Base-by-base conservation (phyloP, 2,329 filamentous ascomycete genomes). In the Davidsoniella eucalypti region DNA sequence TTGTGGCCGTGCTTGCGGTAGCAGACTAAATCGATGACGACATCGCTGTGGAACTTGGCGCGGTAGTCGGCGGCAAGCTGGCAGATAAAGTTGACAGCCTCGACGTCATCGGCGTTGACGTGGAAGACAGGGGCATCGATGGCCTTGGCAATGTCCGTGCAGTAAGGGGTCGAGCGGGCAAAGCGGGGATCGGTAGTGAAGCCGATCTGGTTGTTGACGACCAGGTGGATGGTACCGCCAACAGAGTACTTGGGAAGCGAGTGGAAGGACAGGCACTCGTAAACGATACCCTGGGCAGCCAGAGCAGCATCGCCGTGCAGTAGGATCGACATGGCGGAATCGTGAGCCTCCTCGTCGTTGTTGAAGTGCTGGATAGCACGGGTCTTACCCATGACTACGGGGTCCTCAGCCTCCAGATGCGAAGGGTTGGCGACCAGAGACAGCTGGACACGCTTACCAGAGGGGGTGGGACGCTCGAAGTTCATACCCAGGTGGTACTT, bases 401-500 rank as follows among this genome's bases (percentile, higher is more conserved):
- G 92, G 64, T 98, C 92, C 68, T 98, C 92, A 46, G 92, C 92
- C 69, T 98, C 92, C 61, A 98, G 72, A 74, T 98, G 92, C 51
- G 92, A 98, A 38, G 92, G 92, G 67, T 98, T 98, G 69, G 92
- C 92, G 54, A 98, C 92, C 47, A 98, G 79, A 55, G 92, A 98
- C 50, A 98, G 80, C 71, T 98, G 92, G n/a, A 98, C 92, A 56
- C 92, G 92, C 78, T 96, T 96, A 60, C 92, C 92, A 41, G 90
- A 96, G 53, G 92, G 92, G 8, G 92, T 98, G 50, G 92, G 92
- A 56, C 92, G 87, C 72, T 98, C 92, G 59, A 98, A 98, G 74
- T 98, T 98, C 92, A 98, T 98, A 63, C 92, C 92, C 61, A 98
- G 73, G 71, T 98, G 92, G 71, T 98, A 98, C 70, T 98, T 98